These are phyloP conservation scores for Lycium ferocissimum DNA, from an alignment of 257 asterid species.

Conservation along the genomic window DNA sequence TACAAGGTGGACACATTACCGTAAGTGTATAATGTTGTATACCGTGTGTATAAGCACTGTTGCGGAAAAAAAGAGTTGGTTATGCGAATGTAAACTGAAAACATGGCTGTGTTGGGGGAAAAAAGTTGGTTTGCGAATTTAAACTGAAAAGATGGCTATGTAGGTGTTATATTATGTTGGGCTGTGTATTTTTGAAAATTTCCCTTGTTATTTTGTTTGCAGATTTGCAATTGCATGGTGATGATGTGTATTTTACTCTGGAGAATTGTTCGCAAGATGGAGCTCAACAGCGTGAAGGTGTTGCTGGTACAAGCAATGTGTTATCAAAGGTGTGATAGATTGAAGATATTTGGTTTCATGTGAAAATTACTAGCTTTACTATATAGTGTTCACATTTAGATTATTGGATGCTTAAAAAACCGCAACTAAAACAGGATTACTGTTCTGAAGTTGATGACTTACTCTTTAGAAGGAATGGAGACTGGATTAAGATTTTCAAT, in stretches of 20 bases:
- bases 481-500: neutral
- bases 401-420: neutral
- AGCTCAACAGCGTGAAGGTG: slow-evolving; percentile 36
- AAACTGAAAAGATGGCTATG: no score
- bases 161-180: no score
- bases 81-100: no score
- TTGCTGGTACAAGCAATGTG: slow-evolving; percentile 52
- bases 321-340: slow-evolving; percentile 59
- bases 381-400: neutral
- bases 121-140: no score
- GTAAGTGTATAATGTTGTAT: no score
- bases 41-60: no score
- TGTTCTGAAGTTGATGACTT: slow-evolving; percentile 13
- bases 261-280: slow-evolving; percentile 65
- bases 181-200: no score
- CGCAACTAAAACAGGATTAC: neutral
- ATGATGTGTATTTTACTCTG: slow-evolving; percentile 88
- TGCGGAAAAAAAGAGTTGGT: no score
- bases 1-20: no score
- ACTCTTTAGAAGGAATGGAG: slow-evolving; percentile 20
- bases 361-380: neutral
- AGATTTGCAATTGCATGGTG: slow-evolving; percentile 97
- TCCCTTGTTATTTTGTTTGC: slow-evolving; percentile 11
- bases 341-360: neutral
- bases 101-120: no score